A percentile compares a stretch with the other conserved stretches of the same genome.
Evolutionary conservation across 768 basidiomycete genomes (phyloP).

Genomic region (Boletus rubroflammeus): DNA sequence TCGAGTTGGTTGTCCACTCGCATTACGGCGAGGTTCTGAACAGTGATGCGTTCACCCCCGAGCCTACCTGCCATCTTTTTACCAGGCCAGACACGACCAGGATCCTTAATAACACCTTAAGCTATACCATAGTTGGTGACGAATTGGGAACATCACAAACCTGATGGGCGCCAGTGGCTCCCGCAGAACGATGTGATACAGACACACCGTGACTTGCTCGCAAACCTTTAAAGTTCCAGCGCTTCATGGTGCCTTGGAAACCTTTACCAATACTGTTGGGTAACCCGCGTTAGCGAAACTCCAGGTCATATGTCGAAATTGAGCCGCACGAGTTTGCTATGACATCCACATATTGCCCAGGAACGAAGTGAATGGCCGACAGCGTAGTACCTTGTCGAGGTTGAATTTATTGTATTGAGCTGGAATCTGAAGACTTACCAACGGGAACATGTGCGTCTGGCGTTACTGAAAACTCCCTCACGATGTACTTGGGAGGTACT

Average conservation of each 20-base stretch:
- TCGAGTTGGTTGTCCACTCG: conserved; percentile 85
- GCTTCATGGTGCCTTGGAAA: conserved; percentile 95
- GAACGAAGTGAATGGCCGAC: conserved; percentile 93
- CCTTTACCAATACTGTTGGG: conserved; percentile 86
- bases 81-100: conserved; percentile 93
- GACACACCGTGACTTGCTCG: conserved; percentile 96
- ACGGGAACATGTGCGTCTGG: conserved; percentile 86
- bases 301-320: background rate
- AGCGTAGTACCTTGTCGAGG: conserved; percentile 68
- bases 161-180: conserved; percentile 94
- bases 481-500: conserved; percentile 76
- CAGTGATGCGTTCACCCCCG: conserved; percentile 78
- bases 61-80: conserved; percentile 98
- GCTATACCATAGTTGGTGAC: background rate
- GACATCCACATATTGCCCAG: conserved; percentile 94
- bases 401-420: background rate
- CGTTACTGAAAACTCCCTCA: conserved; percentile 87
- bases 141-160: conserved; percentile 40
- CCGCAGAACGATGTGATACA: conserved; percentile 86
- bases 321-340: conserved; percentile 77
- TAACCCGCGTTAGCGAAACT: conserved; percentile 7
- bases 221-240: conserved; percentile 89
- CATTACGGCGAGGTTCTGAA: conserved; percentile 85
- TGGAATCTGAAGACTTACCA: conserved; percentile 47
- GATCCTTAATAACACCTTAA: conserved; percentile 57